These are phyloP conservation scores for Mangifera indica DNA, from an alignment of 345 rosid genomes.

Conservation along the genomic window DNA sequence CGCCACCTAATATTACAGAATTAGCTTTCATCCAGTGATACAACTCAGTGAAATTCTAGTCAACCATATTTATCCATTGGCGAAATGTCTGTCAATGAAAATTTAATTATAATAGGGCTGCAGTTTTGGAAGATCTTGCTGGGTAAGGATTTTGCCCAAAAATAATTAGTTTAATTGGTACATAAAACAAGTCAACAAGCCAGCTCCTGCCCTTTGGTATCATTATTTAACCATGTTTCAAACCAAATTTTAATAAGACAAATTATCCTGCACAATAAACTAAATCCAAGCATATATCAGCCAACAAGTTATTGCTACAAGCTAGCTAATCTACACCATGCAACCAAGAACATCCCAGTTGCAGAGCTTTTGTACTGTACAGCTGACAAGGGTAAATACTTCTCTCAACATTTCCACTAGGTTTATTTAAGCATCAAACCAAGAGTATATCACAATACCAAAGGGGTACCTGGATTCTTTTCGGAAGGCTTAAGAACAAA, in stretches of 20 bases:
- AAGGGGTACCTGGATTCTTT: conserved; percentile 38
- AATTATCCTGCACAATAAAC: not conserved
- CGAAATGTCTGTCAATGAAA: not conserved
- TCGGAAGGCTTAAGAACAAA: conserved; percentile 45
- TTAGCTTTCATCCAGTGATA: not conserved
- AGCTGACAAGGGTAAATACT: not conserved
- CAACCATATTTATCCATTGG: not conserved
- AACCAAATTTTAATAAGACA: not conserved
- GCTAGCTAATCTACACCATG: not conserved
- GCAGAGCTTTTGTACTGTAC: not conserved
- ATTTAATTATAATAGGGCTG: not conserved
- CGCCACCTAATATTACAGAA: not conserved
- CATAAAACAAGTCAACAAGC: not conserved
- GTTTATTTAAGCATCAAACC: conserved; percentile 1
- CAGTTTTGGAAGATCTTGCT: not conserved
- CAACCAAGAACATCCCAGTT: too few species aligned
- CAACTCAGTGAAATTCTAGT: conserved; percentile 3
- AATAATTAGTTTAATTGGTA: not conserved
- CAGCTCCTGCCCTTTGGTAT: not conserved
- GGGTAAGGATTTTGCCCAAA: not conserved
- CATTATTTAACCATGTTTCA: not conserved
- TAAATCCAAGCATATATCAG: not conserved
- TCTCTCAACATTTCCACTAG: not conserved
- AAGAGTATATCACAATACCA: conserved; percentile 3
- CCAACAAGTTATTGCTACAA: not conserved